These are phyloP conservation scores for Thymus quinquecostatus DNA, from an alignment of 257 asterid species.

Conservation along the genomic window DNA sequence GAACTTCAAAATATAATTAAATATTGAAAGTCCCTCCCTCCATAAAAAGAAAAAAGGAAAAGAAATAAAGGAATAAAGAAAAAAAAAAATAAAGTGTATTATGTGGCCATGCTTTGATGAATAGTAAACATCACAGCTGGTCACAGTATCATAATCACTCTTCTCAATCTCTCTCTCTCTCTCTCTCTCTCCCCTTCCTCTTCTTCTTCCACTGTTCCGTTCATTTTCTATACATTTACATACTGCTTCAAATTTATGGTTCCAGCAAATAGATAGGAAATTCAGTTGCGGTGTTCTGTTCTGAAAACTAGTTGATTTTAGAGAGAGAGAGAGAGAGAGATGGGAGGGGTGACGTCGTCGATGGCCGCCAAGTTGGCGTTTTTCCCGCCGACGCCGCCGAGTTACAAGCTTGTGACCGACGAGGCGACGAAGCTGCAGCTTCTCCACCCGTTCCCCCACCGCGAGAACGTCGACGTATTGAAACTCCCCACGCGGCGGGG, in stretches of 20 bases:
- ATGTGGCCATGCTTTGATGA: conserved; percentile 56
- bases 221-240: conserved; percentile 28
- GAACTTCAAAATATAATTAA: conserved; percentile 1
- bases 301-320: conserved; percentile 10
- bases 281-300: conserved; percentile 33
- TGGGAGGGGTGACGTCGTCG: conserved; percentile 98
- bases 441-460: conserved; percentile 80
- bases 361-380: conserved; percentile 98
- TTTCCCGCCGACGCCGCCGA: conserved; percentile 89
- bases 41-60: conserved; percentile 5
- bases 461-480: conserved; percentile 89
- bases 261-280: conserved; percentile 27
- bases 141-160: conserved; percentile 46
- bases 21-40: conserved; percentile 6
- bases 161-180: conserved; percentile 36
- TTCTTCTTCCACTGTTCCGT: conserved; percentile 18
- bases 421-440: conserved; percentile 64
- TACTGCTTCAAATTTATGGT: conserved; percentile 18
- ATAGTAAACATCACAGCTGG: conserved; percentile 63
- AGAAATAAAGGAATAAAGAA: conserved; percentile 20
- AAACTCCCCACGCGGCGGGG: conserved; percentile 81
- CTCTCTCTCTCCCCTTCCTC: background rate
- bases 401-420: conserved; percentile 64
- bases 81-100: conserved; percentile 28
- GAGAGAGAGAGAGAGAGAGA: conserved; percentile 27